Percentiles rank a stretch among this genome's conserved stretches.
Conservation (phyloP, 1,284 basidiomycete genomes). For the Chalciporus sp. region DNA sequence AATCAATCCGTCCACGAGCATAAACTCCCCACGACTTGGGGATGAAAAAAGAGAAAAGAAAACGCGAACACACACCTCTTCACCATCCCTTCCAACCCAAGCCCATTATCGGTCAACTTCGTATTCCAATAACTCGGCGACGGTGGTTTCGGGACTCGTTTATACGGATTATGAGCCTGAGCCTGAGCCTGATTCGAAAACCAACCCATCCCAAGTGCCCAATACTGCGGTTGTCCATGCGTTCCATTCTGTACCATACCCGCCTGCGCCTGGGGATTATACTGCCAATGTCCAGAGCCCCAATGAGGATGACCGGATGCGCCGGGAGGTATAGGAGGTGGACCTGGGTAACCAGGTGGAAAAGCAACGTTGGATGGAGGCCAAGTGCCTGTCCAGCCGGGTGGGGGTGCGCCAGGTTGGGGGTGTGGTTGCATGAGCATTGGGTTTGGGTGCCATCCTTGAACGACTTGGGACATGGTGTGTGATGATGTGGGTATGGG, state of each 20-base stretch:
- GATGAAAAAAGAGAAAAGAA: too few relatives aligned
- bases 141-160: slow-evolving; percentile 55
- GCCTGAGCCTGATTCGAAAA: slow-evolving; percentile 16
- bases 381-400: slow-evolving; percentile 38
- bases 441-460: slow-evolving; percentile 37
- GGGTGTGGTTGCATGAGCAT: slow-evolving; percentile 33
- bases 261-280: slow-evolving; percentile 26
- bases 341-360: slow-evolving; percentile 37
- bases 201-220: slow-evolving; percentile 35
- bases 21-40: too few relatives aligned
- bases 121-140: slow-evolving; percentile 64
- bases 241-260: slow-evolving; percentile 18
- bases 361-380: slow-evolving; percentile 33
- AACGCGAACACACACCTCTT: slow-evolving; percentile 46
- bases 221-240: slow-evolving; percentile 29
- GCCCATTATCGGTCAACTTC: slow-evolving; percentile 57
- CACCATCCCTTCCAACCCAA: slow-evolving; percentile 67
- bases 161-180: slow-evolving; percentile 57
- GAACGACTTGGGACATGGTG: slow-evolving; percentile 28
- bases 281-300: slow-evolving; percentile 36
- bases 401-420: slow-evolving; percentile 14
- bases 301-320: slow-evolving; percentile 22
- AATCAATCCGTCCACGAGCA: background rate
- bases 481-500: background rate
- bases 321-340: slow-evolving; percentile 29